Base-by-base conservation (phyloP, 805 yeast species). In the Cyberlindnera xylosilytica region DNA sequence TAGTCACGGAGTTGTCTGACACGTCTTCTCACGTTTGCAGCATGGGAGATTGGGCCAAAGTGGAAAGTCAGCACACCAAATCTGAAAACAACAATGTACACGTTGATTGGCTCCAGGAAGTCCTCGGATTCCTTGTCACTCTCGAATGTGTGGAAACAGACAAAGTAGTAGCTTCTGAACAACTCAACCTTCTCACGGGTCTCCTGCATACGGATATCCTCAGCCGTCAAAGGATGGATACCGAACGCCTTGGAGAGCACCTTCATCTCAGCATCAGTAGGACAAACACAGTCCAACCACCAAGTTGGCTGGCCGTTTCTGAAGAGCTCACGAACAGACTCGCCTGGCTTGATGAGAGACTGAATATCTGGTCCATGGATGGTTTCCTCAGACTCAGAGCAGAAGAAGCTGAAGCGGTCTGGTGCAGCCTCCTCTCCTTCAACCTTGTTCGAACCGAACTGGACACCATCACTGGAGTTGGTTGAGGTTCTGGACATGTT, bases 201-300 rank as follows among this genome's bases (percentile, higher is more conserved):
- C 68, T 91, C 99, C 67, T 90, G 96, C 79, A 88, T 86, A 44
- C 96, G 72, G 51, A 91, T 90, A 80, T 91, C 99, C 68, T 91
- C 99, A 1, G 97, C 89, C 0, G 99, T 91, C 71, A 91, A 80
- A 23, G 99, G 99, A 70, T 91, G 99, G 66, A 91, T 87, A 9
- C 97, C 96, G 64, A 91, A 91, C 0, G 97, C 93, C 56, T 90
- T 90, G 9, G 97, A 83, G 31, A 93, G 63, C 54, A 87, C 81
- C 59, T 85, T 85, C 96, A 93, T 88, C 65, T 93, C 99, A 17
- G 81, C 81, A 59, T 91, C 98, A 0, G 97, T 87, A 6, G 99
- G 98, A 58, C 96, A 84, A 32, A 80, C 71, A 60, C 97, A 89
- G 62, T 93, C 97, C 34, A 93, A 69, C 97, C 97, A 91, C 98